phyloP scores from a whole-genome alignment of 306 rosid species.

The Betula pendula region DNA sequence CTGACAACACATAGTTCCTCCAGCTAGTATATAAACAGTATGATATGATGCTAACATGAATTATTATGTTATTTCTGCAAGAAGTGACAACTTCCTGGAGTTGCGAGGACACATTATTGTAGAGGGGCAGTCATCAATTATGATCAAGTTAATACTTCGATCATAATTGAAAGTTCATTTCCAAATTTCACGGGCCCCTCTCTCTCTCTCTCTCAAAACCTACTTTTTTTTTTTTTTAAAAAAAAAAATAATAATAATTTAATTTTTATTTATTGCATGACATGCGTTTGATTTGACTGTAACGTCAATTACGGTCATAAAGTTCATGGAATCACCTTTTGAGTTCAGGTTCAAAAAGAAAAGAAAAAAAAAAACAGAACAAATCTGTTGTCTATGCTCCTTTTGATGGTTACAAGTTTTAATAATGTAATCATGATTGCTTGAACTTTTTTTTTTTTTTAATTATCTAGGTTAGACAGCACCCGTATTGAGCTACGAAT shows the following conservation, averaged over 20 bases:
- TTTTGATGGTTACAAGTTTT: not conserved
- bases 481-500: too few relatives aligned
- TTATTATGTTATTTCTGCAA: conserved; percentile 4
- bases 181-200: not conserved
- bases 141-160: not conserved
- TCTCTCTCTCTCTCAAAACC: not conserved
- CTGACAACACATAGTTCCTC: not conserved
- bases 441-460: not conserved
- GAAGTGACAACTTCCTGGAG: conserved; percentile 2
- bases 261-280: too few relatives aligned
- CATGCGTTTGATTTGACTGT: not conserved
- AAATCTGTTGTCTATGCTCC: not conserved
- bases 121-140: not conserved
- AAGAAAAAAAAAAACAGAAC: not conserved
- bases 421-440: not conserved
- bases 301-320: too few relatives aligned
- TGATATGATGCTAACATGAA: not conserved
- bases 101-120: not conserved
- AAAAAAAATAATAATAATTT: too few relatives aligned
- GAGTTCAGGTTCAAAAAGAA: not conserved
- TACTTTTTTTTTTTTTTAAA: too few relatives aligned
- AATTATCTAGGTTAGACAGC: not conserved
- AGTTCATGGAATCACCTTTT: not conserved
- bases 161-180: not conserved
- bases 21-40: not conserved